Conservation (phyloP, 169 alveolate species). For the Besnoitia besnoiti region DNA sequence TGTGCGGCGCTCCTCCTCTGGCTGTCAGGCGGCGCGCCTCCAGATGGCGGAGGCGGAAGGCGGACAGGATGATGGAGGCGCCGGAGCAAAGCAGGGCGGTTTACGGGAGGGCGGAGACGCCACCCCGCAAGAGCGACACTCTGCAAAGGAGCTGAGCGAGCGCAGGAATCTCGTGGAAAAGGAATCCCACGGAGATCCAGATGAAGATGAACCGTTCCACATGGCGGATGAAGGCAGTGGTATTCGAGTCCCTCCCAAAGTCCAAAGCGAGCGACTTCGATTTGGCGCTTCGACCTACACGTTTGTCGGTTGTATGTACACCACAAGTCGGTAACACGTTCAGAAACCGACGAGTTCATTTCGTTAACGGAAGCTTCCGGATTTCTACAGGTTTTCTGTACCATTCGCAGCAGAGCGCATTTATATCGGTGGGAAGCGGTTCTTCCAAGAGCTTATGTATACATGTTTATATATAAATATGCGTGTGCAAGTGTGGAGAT, state of each 20-base stretch:
- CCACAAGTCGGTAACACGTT: too few species aligned
- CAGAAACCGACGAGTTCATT: too few species aligned
- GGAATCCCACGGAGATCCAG: neutral
- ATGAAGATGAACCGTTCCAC: conserved; percentile 15
- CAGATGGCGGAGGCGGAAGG: neutral
- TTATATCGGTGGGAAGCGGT: neutral
- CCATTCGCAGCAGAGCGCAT: neutral
- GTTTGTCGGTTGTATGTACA: neutral
- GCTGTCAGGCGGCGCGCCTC: conserved; percentile 12
- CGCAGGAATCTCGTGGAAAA: neutral
- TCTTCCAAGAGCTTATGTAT: neutral
- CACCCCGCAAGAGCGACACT: neutral
- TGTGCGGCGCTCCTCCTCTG: too few species aligned
- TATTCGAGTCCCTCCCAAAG: neutral
- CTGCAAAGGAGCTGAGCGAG: too few species aligned
- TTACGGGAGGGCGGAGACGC: neutral
- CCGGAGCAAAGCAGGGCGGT: neutral
- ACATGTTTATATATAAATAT: neutral
- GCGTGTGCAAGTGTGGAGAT: neutral
- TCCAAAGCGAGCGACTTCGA: neutral
- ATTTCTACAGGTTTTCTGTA: neutral
- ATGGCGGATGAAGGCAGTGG: conserved; percentile 13
- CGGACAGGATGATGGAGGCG: neutral
- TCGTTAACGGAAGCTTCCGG: too few species aligned
- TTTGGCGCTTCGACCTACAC: neutral